phyloP scores from a whole-genome alignment of 345 rosid species.

The Eucalyptus viminalis region DNA sequence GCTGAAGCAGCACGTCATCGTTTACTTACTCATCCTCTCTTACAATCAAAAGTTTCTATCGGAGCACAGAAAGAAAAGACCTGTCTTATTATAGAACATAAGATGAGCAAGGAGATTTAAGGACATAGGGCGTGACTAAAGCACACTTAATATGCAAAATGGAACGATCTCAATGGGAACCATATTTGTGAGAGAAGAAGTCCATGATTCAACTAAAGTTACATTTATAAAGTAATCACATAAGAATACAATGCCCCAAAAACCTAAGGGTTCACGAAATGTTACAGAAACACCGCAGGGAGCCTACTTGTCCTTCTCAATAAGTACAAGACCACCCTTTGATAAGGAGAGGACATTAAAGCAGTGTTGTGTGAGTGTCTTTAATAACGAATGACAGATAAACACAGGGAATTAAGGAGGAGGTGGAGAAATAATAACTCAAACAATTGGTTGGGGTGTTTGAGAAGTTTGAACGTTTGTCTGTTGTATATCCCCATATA shows the following conservation, averaged over 20 bases:
- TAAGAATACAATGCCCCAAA: too few relatives aligned
- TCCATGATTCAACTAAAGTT: too few relatives aligned
- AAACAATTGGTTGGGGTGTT: neutral
- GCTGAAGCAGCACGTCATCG: neutral
- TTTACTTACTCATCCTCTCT: neutral
- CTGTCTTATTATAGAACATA: neutral
- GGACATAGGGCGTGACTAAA: neutral
- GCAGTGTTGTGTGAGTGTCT: fast-evolving
- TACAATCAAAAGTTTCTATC: neutral
- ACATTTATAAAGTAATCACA: too few relatives aligned
- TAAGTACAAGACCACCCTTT: fast-evolving
- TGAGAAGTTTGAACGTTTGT: neutral
- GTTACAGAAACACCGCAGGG: too few relatives aligned
- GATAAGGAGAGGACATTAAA: fast-evolving
- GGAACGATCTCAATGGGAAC: too few relatives aligned
- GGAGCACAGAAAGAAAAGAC: neutral
- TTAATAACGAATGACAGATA: neutral
- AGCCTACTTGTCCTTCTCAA: neutral
- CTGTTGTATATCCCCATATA: too few relatives aligned
- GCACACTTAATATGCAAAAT: neutral
- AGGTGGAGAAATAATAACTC: neutral
- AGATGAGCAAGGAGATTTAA: neutral
- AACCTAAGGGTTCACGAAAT: too few relatives aligned
- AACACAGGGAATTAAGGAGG: neutral
- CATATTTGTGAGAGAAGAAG: too few relatives aligned